phyloP scores from a whole-genome alignment of 116 monocot species.

The Phalaenopsis hybrid region DNA sequence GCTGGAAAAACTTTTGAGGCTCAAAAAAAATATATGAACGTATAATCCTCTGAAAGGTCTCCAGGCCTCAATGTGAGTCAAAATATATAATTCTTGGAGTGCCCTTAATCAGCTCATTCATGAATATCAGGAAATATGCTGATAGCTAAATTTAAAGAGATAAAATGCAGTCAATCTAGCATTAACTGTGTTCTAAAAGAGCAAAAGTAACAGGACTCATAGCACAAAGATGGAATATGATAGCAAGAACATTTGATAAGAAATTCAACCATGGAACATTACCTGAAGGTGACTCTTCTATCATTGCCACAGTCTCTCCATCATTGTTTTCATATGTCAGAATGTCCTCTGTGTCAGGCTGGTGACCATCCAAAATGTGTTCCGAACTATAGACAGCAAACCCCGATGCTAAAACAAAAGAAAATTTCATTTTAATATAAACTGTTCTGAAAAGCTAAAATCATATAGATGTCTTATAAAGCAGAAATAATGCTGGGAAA shows the following conservation, averaged over 20 bases:
- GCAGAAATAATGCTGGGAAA: neutral
- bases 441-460: neutral
- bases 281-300: constrained; percentile 71
- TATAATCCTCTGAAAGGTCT: too few relatives aligned
- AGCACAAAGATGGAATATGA: neutral
- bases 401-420: constrained; percentile 16
- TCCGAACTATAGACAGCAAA: constrained; percentile 27
- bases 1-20: too few relatives aligned
- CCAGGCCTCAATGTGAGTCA: too few relatives aligned
- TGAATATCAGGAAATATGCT: too few relatives aligned
- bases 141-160: too few relatives aligned
- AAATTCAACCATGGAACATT: neutral
- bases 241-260: neutral
- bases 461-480: neutral
- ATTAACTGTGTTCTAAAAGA: neutral
- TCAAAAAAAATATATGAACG: too few relatives aligned
- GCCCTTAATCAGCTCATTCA: too few relatives aligned
- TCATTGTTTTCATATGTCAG: constrained; percentile 41
- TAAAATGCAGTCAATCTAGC: too few relatives aligned
- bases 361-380: constrained; percentile 26
- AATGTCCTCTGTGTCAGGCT: constrained; percentile 56
- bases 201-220: neutral
- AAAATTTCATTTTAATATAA: neutral
- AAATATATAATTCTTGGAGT: too few relatives aligned
- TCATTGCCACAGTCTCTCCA: constrained; percentile 56